Conservation (phyloP, 164 flowering plant genomes). For the Piper betle region DNA sequence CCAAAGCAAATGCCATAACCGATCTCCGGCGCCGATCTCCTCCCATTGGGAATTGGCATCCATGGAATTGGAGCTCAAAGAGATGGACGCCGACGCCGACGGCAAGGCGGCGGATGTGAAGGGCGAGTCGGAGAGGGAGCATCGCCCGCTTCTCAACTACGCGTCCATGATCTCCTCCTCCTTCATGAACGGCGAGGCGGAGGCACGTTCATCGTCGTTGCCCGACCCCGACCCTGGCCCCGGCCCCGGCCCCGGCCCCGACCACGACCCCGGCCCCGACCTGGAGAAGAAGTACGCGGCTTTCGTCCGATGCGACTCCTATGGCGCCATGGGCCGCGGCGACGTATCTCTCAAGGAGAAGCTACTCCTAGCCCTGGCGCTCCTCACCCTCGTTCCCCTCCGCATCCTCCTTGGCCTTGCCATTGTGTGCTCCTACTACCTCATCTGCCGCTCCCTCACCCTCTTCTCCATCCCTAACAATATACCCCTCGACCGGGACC, state of each 20-base stretch:
- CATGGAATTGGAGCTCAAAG: neutral
- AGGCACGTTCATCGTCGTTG: neutral
- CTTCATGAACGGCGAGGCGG: neutral
- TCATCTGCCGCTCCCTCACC: conserved; percentile 41
- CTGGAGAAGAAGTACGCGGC: conserved; percentile 79
- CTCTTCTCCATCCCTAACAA: conserved; percentile 28
- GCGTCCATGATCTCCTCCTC: too few species aligned
- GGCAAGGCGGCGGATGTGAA: too few species aligned
- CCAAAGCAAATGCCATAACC: too few species aligned
- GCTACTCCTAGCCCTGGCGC: conserved; percentile 42
- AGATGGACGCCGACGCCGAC: neutral
- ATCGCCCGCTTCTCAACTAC: neutral
- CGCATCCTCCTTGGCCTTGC: conserved; percentile 31
- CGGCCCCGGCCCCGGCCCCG: neutral
- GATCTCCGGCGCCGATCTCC: too few species aligned
- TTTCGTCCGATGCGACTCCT: conserved; percentile 62
- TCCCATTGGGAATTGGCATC: too few species aligned
- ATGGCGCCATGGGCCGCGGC: conserved; percentile 89
- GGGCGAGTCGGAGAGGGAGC: too few species aligned
- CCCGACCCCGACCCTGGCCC: neutral
- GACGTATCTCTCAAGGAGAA: conserved; percentile 59
- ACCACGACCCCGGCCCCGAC: conserved; percentile 12
- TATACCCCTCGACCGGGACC: too few species aligned
- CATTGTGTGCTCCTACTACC: conserved; percentile 24
- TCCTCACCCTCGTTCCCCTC: conserved; percentile 59